Evolutionary conservation across 2,329 filamentous ascomycete genomes (phyloP).

Genomic region (Periglandula ipomoeae): DNA sequence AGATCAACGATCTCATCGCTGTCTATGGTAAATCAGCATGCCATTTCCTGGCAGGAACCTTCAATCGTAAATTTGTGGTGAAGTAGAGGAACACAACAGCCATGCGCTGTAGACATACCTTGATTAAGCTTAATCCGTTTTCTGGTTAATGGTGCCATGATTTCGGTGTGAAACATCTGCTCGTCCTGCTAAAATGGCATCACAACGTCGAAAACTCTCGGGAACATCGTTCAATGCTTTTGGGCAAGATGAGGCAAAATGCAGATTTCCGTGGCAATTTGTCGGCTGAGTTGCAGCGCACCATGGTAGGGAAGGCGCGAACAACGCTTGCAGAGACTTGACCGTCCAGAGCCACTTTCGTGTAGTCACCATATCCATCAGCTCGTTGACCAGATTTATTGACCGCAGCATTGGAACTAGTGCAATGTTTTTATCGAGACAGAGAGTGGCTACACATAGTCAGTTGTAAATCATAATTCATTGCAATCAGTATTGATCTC

Average conservation of each 20-base stretch:
- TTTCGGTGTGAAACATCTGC: not conserved
- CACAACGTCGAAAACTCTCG: not conserved
- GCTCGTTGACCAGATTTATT: not conserved
- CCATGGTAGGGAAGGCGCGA: not conserved
- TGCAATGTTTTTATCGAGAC: not conserved
- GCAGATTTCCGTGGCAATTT: too few species aligned
- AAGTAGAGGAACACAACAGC: not conserved
- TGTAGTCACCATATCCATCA: not conserved
- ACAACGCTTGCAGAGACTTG: not conserved
- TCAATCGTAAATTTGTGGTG: not conserved
- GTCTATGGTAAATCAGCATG: not conserved
- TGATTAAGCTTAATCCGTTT: conserved; percentile 17
- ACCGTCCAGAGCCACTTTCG: not conserved
- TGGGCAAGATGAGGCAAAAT: too few species aligned
- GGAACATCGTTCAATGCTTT: not conserved
- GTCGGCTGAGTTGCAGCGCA: too few species aligned
- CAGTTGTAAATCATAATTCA: not conserved
- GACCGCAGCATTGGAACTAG: not conserved
- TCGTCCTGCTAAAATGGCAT: not conserved
- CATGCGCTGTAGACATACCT: conserved; percentile 11
- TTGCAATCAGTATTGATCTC: conserved; percentile 3
- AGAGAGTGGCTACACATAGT: not conserved
- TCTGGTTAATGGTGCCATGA: conserved; percentile 19
- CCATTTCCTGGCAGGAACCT: not conserved
- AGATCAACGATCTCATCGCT: not conserved